Base-by-base conservation (phyloP, 305 asterid species). In the Fraxinus floribunda region DNA sequence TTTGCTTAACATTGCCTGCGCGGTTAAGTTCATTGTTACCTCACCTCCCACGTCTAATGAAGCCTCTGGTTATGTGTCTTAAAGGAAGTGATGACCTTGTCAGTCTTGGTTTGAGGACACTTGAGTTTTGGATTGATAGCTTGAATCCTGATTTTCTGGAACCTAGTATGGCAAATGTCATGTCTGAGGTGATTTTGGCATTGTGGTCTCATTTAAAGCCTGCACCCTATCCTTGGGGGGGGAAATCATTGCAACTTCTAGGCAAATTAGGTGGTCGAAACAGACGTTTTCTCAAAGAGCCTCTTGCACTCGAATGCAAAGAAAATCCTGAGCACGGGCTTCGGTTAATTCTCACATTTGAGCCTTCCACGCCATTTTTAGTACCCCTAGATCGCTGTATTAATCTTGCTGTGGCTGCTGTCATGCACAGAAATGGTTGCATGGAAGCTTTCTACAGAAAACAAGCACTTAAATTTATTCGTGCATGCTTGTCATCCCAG, bases 91-190 rank as follows among this genome's bases (percentile, higher is more conserved):
- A 94, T 86, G 99, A 94, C 77, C 91, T 96, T 35, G 94, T 94
- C 84, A 94, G 93, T 89, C 95, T 92, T 79, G 97, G 99, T 87
- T 89, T 96, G 84, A 92, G 98, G 88, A 96, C 99, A 76, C 98
- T 96, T 78, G 99, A 96, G 87, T 96, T 96, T 91, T 96, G 99
- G 99, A 94, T 96, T 83, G 99, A 96, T 88, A 96, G 99, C 91
- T 90, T 96, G 90, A 96, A 96, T 87, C 99, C 99, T 84, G 99
- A 96, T 87, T 96, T 96, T 86, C 86, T 96, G 85, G 99, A 96
- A 89, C 99, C 99, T 80, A 96, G 98, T 87, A 96, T 96, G 99
- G 99, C 99, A 79, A 96, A 93, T 88, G 98, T 94, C 80, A 96
- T 94, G 97, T 93, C 98, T 84, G 99, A 94, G 90, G 98, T 96